Evolutionary conservation across 345 rosid species (phyloP).

Genomic region (Aquilaria malaccensis): DNA sequence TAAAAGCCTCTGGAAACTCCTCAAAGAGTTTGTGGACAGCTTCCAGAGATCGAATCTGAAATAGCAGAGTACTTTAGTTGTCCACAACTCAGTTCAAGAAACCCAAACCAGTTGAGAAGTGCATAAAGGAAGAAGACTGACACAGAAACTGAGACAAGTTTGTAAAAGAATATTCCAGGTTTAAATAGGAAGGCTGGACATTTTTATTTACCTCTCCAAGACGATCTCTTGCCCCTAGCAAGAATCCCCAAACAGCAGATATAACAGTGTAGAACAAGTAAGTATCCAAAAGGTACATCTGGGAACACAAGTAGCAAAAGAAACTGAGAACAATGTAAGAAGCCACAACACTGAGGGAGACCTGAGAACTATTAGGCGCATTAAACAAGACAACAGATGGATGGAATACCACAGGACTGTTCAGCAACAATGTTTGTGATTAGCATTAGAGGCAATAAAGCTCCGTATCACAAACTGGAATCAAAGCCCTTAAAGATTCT

Average conservation of each 20-base stretch:
- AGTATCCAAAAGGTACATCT: conserved; percentile 91
- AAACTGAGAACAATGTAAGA: neutral
- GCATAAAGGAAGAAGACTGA: neutral
- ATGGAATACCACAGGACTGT: no score
- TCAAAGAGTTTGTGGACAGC: conserved; percentile 77
- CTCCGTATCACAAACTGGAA: no score
- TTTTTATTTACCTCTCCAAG: conserved; percentile 76
- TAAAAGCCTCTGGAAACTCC: conserved; percentile 86
- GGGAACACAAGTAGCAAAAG: conserved; percentile 14
- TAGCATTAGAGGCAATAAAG: no score
- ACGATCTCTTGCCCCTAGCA: conserved; percentile 96
- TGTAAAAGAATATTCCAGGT: conserved; percentile 4
- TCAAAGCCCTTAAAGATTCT: no score
- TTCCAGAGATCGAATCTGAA: conserved; percentile 92
- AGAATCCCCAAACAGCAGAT: conserved; percentile 88
- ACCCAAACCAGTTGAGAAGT: neutral
- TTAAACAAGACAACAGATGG: no score
- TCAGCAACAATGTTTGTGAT: no score
- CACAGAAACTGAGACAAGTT: conserved; percentile 8
- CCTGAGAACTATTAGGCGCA: no score
- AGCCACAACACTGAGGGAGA: neutral
- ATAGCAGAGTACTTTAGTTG: conserved; percentile 8
- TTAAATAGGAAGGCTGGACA: neutral
- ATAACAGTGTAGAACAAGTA: conserved; percentile 70
- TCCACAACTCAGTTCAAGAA: conserved; percentile 3